Evolutionary conservation across 306 rosid genomes (phyloP).

Genomic region (Trifolium fragiferum): DNA sequence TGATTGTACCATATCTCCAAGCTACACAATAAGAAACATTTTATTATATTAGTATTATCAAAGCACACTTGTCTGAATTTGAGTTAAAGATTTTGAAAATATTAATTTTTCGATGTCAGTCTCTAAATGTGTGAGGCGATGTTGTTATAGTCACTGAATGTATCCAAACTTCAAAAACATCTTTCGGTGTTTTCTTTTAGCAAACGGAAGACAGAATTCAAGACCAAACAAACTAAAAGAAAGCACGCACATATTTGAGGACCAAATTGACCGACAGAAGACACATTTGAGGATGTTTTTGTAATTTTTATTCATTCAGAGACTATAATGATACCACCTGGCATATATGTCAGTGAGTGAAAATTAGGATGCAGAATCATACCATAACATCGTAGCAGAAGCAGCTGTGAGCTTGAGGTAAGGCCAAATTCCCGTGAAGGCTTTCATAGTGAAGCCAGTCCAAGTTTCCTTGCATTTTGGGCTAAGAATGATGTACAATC

Average conservation of each 20-base stretch:
- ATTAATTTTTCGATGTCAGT: too few species aligned
- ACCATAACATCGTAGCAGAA: slow-evolving; percentile 78
- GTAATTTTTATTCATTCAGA: too few species aligned
- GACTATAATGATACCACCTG: too few species aligned
- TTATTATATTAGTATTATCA: slow-evolving; percentile 4
- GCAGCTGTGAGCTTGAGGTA: slow-evolving; percentile 70
- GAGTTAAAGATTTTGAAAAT: not conserved
- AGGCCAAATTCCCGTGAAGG: slow-evolving; percentile 76
- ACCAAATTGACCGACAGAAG: too few species aligned
- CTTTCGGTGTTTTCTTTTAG: too few species aligned
- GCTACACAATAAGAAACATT: slow-evolving; percentile 41
- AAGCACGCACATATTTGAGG: too few species aligned
- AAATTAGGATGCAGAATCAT: slow-evolving; percentile 7
- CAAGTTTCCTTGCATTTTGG: slow-evolving; percentile 76
- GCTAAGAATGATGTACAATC: slow-evolving; percentile 62
- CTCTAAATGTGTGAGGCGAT: too few species aligned
- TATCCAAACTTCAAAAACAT: too few species aligned
- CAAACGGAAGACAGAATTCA: too few species aligned
- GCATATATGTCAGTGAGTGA: not conserved
- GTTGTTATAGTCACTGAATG: too few species aligned
- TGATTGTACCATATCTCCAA: slow-evolving; percentile 91
- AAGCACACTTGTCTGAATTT: not conserved
- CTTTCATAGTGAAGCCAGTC: slow-evolving; percentile 67
- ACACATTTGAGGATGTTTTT: too few species aligned
- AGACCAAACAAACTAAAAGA: too few species aligned